phyloP scores from a whole-genome alignment of 2,329 filamentous ascomycete genomes.

The Geoglossum cookeanum region DNA sequence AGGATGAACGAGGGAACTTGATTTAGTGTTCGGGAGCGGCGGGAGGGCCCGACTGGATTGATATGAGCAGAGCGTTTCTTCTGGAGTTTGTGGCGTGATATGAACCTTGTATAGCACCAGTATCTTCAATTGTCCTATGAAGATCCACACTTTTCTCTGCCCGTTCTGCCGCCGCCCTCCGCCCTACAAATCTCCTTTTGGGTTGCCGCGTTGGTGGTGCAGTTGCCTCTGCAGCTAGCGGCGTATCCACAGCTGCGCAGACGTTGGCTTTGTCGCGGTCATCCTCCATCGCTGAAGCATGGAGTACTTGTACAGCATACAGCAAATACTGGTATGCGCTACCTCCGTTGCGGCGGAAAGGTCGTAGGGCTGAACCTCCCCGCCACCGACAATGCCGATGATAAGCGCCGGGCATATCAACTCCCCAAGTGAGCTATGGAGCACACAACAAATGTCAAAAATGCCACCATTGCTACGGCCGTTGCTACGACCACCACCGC shows the following conservation, averaged over 20 bases:
- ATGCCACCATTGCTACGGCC: neutral
- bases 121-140: constrained; percentile 35
- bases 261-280: constrained; percentile 53
- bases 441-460: neutral
- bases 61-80: neutral
- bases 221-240: constrained; percentile 26
- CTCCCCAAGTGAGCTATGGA: neutral
- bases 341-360: neutral
- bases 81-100: neutral
- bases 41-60: constrained; percentile 44
- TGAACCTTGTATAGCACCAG: constrained; percentile 49
- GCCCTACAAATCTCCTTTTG: constrained; percentile 80
- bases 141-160: constrained; percentile 24
- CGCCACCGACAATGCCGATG: neutral
- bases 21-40: constrained; percentile 67
- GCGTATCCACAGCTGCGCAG: constrained; percentile 48
- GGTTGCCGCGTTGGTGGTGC: constrained; percentile 43
- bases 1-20: constrained; percentile 78
- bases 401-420: neutral
- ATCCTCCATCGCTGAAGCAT: constrained; percentile 45
- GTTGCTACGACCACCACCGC: neutral
- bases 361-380: neutral
- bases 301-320: too few species aligned
- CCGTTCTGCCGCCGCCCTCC: constrained; percentile 50
- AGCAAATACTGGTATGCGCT: neutral